Evolutionary conservation across 352 stramenopile genomes (phyloP).

Genomic region (Globisporangium sylvaticum): DNA sequence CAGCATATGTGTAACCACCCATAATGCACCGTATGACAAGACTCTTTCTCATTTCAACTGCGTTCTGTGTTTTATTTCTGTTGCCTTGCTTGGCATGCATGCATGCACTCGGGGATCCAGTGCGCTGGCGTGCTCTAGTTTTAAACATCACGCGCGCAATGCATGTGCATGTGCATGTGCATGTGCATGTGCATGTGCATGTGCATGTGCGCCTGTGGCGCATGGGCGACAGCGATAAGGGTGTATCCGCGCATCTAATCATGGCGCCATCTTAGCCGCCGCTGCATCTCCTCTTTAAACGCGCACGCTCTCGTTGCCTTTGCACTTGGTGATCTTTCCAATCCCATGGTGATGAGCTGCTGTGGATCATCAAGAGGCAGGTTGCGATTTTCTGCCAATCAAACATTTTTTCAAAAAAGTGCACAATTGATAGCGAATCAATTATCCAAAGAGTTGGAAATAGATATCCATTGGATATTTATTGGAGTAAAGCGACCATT

Average conservation of each 20-base stretch:
- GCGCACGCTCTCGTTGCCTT: not conserved
- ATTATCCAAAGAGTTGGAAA: no score
- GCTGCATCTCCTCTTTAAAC: not conserved
- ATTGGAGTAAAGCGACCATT: no score
- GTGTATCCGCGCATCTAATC: not conserved
- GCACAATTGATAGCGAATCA: no score
- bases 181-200: no score
- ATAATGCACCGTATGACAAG: slow-evolving; percentile 7
- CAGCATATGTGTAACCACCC: not conserved
- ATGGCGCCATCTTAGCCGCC: not conserved
- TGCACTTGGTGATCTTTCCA: not conserved
- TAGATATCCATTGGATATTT: no score
- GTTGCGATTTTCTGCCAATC: not conserved
- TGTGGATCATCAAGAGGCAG: not conserved
- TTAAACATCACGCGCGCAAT: not conserved
- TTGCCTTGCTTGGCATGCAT: not conserved
- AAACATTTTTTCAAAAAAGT: no score
- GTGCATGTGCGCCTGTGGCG: not conserved
- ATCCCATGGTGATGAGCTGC: not conserved
- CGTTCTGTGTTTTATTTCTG: no score
- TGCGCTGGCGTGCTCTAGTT: not conserved
- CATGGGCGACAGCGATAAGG: not conserved
- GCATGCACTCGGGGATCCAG: not conserved
- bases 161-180: no score
- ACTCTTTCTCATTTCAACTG: not conserved